These are phyloP conservation scores for Rhodotorula toruloides DNA, from an alignment of 768 basidiomycete genomes.

Conservation along the genomic window DNA sequence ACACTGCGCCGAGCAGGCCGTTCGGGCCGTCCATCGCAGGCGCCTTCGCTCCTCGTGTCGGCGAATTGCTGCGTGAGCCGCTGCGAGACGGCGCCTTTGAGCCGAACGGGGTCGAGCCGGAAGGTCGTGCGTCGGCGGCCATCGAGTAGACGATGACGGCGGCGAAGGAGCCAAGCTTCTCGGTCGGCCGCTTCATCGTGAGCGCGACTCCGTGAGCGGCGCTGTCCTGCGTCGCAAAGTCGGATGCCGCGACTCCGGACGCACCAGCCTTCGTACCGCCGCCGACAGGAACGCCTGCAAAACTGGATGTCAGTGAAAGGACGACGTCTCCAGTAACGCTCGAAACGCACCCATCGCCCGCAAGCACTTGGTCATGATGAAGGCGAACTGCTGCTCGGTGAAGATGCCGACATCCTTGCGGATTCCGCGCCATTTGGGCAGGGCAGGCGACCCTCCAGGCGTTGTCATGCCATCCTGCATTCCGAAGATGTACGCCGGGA, in stretches of 20 bases:
- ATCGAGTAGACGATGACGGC: constrained; percentile 85
- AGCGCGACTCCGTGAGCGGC: constrained; percentile 69
- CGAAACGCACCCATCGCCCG: constrained; percentile 37
- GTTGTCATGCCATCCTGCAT: constrained; percentile 58
- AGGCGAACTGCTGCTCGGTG: constrained; percentile 73
- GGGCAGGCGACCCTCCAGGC: constrained; percentile 50
- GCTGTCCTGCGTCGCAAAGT: constrained; percentile 54
- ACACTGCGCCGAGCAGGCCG: constrained; percentile 18
- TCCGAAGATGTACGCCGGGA: constrained; percentile 46
- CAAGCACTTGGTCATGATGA: constrained; percentile 82
- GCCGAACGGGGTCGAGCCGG: constrained; percentile 60
- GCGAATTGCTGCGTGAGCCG: constrained; percentile 42
- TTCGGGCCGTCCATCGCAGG: neutral
- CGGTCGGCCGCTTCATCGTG: constrained; percentile 51
- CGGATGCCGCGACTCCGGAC: constrained; percentile 35
- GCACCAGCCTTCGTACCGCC: constrained; percentile 42
- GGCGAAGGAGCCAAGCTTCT: constrained; percentile 62
- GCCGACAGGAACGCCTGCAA: constrained; percentile 47
- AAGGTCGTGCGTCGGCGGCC: constrained; percentile 74
- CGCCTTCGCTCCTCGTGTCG: constrained; percentile 42
- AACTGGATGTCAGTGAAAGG: neutral
- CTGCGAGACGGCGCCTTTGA: constrained; percentile 48
- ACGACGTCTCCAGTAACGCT: neutral
- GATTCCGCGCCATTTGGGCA: constrained; percentile 55
- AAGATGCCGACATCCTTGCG: constrained; percentile 76